These are phyloP conservation scores for Fusarium praegraminearum DNA, from an alignment of 2,329 filamentous ascomycete genomes.

Conservation along the genomic window DNA sequence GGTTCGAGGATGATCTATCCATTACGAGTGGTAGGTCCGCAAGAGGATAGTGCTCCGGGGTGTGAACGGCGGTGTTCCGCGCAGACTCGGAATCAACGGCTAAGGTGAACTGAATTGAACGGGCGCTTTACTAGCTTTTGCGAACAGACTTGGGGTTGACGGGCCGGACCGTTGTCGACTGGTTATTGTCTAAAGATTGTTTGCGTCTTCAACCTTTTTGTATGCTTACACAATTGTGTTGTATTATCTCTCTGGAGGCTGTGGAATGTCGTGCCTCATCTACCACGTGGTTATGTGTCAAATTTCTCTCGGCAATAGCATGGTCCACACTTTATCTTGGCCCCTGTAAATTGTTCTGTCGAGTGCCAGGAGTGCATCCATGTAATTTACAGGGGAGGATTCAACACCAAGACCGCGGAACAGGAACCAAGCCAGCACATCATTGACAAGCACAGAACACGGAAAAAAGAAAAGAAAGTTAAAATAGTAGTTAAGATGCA, in stretches of 20 bases:
- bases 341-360: neutral
- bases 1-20: neutral
- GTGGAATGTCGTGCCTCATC: slow-evolving; percentile 3
- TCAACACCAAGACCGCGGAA: slow-evolving; percentile 7
- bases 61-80: slow-evolving; percentile 28
- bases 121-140: neutral
- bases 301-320: neutral
- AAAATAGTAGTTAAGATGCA: neutral
- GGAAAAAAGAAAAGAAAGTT: neutral
- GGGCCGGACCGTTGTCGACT: slow-evolving; percentile 32
- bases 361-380: neutral
- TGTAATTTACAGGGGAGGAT: neutral
- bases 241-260: neutral
- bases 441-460: neutral
- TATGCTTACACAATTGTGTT: neutral
- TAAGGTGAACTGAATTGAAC: neutral
- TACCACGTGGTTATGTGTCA: slow-evolving; percentile 14
- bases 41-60: slow-evolving; percentile 28
- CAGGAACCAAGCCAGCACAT: neutral
- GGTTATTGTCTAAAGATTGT: neutral
- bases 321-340: slow-evolving; percentile 1
- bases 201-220: neutral
- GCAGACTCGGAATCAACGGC: neutral
- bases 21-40: slow-evolving; percentile 12
- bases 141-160: slow-evolving; percentile 15